Evolutionary conservation across 768 basidiomycete species (phyloP), one percentile per base, ranked within the genome.

Genomic region (Lentinula detonsa): DNA sequence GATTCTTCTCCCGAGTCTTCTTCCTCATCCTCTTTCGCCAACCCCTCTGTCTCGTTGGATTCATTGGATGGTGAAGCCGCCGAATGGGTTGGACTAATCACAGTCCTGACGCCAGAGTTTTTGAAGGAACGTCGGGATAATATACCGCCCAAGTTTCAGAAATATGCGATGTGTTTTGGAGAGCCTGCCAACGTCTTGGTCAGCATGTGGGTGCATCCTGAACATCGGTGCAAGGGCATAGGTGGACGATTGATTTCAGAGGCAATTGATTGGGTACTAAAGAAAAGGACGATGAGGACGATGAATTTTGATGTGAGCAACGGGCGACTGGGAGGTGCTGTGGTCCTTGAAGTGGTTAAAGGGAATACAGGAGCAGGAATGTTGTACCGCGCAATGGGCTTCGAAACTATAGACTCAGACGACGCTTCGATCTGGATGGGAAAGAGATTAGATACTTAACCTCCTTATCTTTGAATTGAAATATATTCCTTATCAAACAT

Each of bases 191-290:
- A 69, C 53, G 48, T 11, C 15, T 21, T 70, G 11, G 59, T 65
- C 16, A 67, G 69, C 0, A 65, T 70, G 63, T 69, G 69, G 68
- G 64, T 70, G 3, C 65, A 66, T 54, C 66, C 68, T 4, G 64
- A 66, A 10, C 68, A 70, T 51, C 62, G 67, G 23, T 61, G 65
- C 34, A 66, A 61, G 62, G 68, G 69, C 37, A 18, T 62, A 39
- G 37, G 31, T 34, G 15, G 34, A 16, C 16, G 2, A 9, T 52
- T 52, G 51, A 52, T 52, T 10, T 28, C 23, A 16, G 11, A 11
- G 15, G 51, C 51, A 5, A 8, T 52, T 31, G 51, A 52, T 33
- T 52, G 51, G 51, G 51, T 34, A n/a, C n/a, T n/a, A 6, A 52
- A 52, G 13, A 35, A n/a, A 3, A 34, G 34, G 11, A n/a, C 31